These are phyloP conservation scores for Osmanthus fragrans DNA, from an alignment of 257 asterid genomes.

Conservation along the genomic window DNA sequence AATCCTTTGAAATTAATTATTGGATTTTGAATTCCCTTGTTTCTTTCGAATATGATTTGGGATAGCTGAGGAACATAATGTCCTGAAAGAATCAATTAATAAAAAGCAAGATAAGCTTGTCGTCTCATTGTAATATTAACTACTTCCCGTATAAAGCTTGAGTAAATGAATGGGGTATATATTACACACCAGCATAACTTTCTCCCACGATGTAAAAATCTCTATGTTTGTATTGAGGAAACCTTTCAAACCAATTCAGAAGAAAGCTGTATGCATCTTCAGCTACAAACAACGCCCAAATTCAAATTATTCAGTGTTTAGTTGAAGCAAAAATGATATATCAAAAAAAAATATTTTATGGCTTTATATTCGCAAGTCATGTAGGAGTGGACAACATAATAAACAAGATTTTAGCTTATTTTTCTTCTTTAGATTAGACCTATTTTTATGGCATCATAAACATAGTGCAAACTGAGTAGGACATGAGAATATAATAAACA, in stretches of 20 bases:
- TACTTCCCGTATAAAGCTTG: background rate
- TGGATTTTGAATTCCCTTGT: slow-evolving; percentile 77
- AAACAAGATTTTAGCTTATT: background rate
- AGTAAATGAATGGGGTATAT: background rate
- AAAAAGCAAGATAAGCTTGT: slow-evolving; percentile 9
- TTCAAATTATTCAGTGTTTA: slow-evolving; percentile 17
- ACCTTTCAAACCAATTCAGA: slow-evolving; percentile 90
- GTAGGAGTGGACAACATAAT: background rate
- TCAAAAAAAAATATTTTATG: background rate
- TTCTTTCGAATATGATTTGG: slow-evolving; percentile 57
- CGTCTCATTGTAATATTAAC: background rate
- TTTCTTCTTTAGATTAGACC: background rate
- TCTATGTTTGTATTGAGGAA: slow-evolving; percentile 91
- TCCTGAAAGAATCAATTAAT: slow-evolving; percentile 47
- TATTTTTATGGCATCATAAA: background rate
- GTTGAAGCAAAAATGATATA: slow-evolving; percentile 12
- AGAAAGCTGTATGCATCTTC: slow-evolving; percentile 83
- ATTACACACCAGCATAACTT: slow-evolving; percentile 80
- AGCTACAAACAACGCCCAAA: slow-evolving; percentile 53
- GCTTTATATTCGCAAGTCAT: background rate
- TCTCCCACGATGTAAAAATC: slow-evolving; percentile 93
- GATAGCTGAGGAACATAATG: slow-evolving; percentile 97
- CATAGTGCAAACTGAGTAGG: background rate
- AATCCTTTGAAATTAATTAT: slow-evolving; percentile 86
- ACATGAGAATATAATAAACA: too few relatives aligned